A percentile compares a stretch with the other conserved stretches of the same genome.
Evolutionary conservation across 1,284 basidiomycete genomes (phyloP).

Genomic region (Melampsora medusae): DNA sequence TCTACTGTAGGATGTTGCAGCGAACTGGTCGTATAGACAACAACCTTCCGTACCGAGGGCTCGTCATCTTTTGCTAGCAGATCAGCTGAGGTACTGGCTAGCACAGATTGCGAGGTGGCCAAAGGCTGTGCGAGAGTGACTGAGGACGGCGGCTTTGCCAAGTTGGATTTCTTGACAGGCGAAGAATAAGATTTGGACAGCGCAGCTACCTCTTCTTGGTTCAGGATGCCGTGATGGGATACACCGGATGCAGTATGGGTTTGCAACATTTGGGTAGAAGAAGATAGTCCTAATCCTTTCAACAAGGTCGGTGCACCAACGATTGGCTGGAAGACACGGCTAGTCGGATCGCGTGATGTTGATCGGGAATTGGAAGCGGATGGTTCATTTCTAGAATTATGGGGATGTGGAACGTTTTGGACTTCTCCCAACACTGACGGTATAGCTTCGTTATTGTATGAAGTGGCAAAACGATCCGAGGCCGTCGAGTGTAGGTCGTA

Average conservation of each 20-base stretch:
- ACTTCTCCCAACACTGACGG: not conserved
- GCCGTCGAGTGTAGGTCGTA: not conserved
- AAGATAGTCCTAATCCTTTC: conserved; percentile 3
- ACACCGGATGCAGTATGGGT: not conserved
- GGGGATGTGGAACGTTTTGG: not conserved
- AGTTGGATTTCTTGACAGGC: not conserved
- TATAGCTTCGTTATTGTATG: not conserved
- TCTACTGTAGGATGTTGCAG: not conserved
- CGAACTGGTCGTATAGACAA: not conserved
- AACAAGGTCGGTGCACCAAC: not conserved
- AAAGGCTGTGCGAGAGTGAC: not conserved
- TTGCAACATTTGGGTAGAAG: not conserved
- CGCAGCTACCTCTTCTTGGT: not conserved
- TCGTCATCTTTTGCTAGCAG: not conserved
- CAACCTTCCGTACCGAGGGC: not conserved
- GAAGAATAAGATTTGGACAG: conserved; percentile 1
- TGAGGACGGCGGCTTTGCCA: not conserved
- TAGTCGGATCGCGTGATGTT: not conserved
- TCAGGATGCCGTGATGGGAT: not conserved
- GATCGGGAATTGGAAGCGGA: not conserved
- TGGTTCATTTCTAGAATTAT: not conserved
- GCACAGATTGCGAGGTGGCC: not conserved
- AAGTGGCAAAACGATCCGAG: not conserved
- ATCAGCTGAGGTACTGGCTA: not conserved
- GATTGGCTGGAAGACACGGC: not conserved